Base-by-base conservation (phyloP, 192 early-diverging fungal species). In the Gaertneriomyces sp. region DNA sequence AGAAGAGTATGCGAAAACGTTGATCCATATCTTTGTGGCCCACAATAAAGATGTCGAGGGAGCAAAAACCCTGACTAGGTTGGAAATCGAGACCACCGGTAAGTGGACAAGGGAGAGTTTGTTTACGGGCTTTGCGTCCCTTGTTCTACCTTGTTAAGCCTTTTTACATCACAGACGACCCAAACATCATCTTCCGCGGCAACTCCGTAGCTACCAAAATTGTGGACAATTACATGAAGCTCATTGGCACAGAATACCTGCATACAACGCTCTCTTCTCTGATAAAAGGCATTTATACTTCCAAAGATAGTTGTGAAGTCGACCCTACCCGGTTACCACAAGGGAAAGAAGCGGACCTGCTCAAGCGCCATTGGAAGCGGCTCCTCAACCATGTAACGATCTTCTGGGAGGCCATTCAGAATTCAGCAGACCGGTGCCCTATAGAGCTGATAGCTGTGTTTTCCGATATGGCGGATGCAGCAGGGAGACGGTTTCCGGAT, bases 201-300 rank as follows among this genome's bases (percentile, higher is more conserved):
- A 86, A 83, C 46, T 74, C 80, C 5, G 53, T 86, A 25, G 73
- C 82, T 7, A 85, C 80, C 19, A 86, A 86, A 66, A 60, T 71
- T 25, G 61, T 86, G 1, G 84, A 86, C 45, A 69, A 80, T 46
- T 86, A 81, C 59, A 83, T 86, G 83, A 84, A 86, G 64, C 55
- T 68, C 17, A 43, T 81, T 39, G 84, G 73, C 4, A 40, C 58
- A 45, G 70, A 71, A n/a, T 86, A 84, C 59, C 65, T 86, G 14
- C 67, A 78, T 38, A 51, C 11, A 12, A 83, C 79, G 12, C 43
- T 85, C 1, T 40, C 43, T 39, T 54, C 70, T 16, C 64, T 72
- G 7, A 70, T 74, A 33, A 41, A 50, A 11, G 58, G 54, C 10
- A 60, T 76, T 2, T 75, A 75, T 39, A 58, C 58, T 7, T 50